Conservation (phyloP, 108 stramenopile species). For the Schizochytrium sp. region DNA sequence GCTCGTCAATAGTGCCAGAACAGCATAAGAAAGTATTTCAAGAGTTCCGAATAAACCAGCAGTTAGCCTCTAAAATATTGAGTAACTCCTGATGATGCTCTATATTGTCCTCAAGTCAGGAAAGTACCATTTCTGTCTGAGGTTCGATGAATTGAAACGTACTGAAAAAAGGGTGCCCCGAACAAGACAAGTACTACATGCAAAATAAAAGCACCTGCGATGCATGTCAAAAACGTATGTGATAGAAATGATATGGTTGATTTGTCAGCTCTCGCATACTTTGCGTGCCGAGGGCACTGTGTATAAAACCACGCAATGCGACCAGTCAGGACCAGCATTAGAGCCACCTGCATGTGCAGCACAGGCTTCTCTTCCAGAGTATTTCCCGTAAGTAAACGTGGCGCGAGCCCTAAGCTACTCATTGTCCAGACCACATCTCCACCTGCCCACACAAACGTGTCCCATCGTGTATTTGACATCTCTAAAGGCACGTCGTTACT, state of each 20-base stretch:
- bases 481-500: too few relatives aligned
- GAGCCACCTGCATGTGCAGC: not conserved
- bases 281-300: not conserved
- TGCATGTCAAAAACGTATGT: not conserved
- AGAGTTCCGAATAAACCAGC: not conserved
- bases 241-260: not conserved
- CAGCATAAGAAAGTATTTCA: not conserved
- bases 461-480: too few relatives aligned
- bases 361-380: not conserved
- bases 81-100: not conserved
- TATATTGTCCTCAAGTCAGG: not conserved
- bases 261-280: not conserved
- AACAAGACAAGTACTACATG: slow-evolving; percentile 22
- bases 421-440: slow-evolving; percentile 3
- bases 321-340: not conserved
- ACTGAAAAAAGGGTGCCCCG: slow-evolving; percentile 40
- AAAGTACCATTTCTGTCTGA: not conserved
- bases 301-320: not conserved
- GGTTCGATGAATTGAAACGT: not conserved
- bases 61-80: not conserved
- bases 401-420: not conserved
- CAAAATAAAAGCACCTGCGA: not conserved
- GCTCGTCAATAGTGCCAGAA: not conserved
- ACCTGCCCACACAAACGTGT: not conserved
- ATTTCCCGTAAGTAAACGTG: not conserved